Base-by-base conservation (phyloP, 768 basidiomycete genomes). In the Gautieria morchelliformis region DNA sequence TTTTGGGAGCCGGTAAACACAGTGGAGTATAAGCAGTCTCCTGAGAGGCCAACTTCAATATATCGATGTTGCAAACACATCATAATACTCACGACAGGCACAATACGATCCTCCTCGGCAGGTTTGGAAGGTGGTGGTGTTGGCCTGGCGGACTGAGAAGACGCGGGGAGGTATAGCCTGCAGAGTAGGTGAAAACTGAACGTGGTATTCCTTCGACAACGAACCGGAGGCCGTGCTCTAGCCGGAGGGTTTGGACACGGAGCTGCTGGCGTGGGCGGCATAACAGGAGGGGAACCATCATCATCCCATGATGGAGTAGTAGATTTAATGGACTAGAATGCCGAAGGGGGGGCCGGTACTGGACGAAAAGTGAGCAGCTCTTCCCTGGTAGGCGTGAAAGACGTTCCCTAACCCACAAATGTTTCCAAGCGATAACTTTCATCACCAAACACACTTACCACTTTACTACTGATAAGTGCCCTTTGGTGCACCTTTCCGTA, bases 1-100 rank as follows among this genome's bases (percentile, higher is more conserved):
- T 97, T 70, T 86, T 93, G 0, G 95, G 95, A 22, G 85, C 78
- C 20, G 83, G 79, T 9, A 98, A 77, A 52, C 81, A 80, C 59
- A 98, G 90, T 2, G 95, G 95, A 1, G 85, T 89, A 67, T 93
- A 97, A 0, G 86, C 79, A 0, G 93, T 91, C 50, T 92, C 89
- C 72, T 74, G 42, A 15, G n/a, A 17, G 10, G 17, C 37, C 35
- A 42, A 9, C 14, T 56, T 56, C n/a, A 41, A 10, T 32, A 15
- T 10, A 22, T 9, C 17, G 10, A 50, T 41, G 39, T 22, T 35
- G 48, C 4, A 17, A 30, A 9, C 8, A 32, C 58, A 30, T 10
- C 62, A 7, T 5, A 17, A 45, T 47, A 53, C 75, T 66, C 60
- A 77, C 75, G 19, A 93, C 85, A 1, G 89, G 89, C 1, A 75